Conservation (phyloP, 169 alveolate genomes). For the Cyclospora cayetanensis region DNA sequence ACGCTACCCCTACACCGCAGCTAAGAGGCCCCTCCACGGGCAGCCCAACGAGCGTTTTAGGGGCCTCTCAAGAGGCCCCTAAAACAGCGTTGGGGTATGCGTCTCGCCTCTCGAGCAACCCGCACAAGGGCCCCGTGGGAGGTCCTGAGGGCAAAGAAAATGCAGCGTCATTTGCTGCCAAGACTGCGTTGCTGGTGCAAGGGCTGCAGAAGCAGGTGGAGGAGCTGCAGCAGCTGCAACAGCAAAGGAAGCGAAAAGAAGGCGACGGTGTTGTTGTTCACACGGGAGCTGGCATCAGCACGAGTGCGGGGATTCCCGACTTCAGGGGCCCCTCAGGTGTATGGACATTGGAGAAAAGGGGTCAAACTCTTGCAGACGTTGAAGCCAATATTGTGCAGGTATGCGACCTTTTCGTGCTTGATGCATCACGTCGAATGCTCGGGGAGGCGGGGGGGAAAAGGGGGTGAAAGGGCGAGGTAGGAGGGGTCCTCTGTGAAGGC, state of each 20-base stretch:
- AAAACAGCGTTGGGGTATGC: constrained; percentile 50
- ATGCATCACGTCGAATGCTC: background rate
- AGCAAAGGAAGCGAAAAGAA: background rate
- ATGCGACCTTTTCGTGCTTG: background rate
- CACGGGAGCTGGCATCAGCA: constrained; percentile 65
- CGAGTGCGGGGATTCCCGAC: constrained; percentile 69
- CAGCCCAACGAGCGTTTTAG: too few species aligned
- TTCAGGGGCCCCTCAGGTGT: constrained; percentile 73
- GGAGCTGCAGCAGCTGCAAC: background rate
- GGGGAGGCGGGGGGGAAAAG: background rate
- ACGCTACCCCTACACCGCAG: too few species aligned
- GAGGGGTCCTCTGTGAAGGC: too few species aligned
- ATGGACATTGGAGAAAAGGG: constrained; percentile 66
- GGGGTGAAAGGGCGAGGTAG: background rate
- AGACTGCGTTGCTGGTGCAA: background rate
- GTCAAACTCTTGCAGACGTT: background rate
- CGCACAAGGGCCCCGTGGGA: constrained; percentile 70
- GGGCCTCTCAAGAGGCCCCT: background rate
- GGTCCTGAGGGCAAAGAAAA: constrained; percentile 19
- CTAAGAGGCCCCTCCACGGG: too few species aligned
- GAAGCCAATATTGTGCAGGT: constrained; percentile 7
- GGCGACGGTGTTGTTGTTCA: constrained; percentile 32
- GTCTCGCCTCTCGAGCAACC: constrained; percentile 62
- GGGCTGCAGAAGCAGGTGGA: background rate
- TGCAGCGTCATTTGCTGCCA: background rate